Evolutionary conservation across 306 rosid species (phyloP), one percentile per base, ranked within the genome.

Genomic region (Trifolium repens): DNA sequence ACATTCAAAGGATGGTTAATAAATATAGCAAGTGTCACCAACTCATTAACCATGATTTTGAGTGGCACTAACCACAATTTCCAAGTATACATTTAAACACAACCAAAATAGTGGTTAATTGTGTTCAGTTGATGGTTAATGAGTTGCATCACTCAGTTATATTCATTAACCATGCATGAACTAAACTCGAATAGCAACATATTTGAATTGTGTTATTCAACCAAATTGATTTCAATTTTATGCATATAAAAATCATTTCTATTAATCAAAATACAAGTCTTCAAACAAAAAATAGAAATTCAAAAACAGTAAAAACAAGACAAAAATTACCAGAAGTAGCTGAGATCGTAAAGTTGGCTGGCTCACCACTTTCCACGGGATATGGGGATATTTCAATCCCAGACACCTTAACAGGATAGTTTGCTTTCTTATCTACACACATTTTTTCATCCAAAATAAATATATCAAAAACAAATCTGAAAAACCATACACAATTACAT

Each of bases 351-450:
- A 94, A 94, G 78, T 83, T 87, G 12, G 92, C 96, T 7, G 91
- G 89, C 17, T 85, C 5, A 50, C 97, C 97, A 60, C 90, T 80
- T 50, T 67, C 83, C 53, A 91, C 97, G 17, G 94, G 97, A 63
- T 86, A 9, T 19, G 96, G 96, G 52, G 68, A 83, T 26, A 91
- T 89, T 71, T 80, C 49, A 49, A 91, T 83, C 76, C 78, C 91
- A 61, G 80, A 27, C 35, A 94, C 94, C 89, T 91, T 87, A 78
- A 91, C 94, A 44, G 85, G 73, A 76, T 94, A 94, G 60, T 87
- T 5, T 65, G 53, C 82, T 75, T 83, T 82, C 86, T 75, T 82
- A 78, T 85, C 98, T 91, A 80, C 79, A 82, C 22, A 63, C 17
- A 52, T 64, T 39, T 39, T 39, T 39, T 39, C 42, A 39, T 39